phyloP scores from a whole-genome alignment of 2,329 filamentous ascomycete genomes.

The Aspergillus awamori region DNA sequence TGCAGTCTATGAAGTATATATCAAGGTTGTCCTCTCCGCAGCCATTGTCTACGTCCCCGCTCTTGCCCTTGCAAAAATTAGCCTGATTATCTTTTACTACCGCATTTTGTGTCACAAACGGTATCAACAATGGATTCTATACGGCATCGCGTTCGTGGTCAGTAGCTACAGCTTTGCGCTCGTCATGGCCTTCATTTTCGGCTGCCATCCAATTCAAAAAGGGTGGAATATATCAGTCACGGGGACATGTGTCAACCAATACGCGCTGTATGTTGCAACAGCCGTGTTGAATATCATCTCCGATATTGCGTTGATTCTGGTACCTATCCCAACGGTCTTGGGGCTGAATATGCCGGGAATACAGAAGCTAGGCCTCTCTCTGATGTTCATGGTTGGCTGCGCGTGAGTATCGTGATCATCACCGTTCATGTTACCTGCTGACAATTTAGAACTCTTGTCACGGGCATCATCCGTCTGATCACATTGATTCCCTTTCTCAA shows the following conservation, averaged over 20 bases:
- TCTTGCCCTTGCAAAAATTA: not conserved
- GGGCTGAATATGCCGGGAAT: conserved; percentile 24
- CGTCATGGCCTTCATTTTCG: not conserved
- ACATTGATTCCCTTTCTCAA: conserved; percentile 21
- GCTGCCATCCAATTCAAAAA: not conserved
- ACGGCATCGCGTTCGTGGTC: not conserved
- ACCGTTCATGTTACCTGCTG: not conserved
- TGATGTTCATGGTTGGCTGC: conserved; percentile 29
- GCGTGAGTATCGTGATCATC: conserved; percentile 20
- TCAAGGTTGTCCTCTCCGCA: not conserved
- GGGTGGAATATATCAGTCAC: not conserved
- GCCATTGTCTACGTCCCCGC: not conserved
- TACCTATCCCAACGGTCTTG: conserved; percentile 25
- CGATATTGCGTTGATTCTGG: conserved; percentile 22
- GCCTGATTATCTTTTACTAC: not conserved
- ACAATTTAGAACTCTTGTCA: conserved; percentile 22
- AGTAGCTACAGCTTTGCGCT: conserved; percentile 1
- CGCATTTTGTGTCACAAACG: not conserved
- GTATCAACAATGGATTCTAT: not conserved
- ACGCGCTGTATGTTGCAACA: conserved; percentile 19
- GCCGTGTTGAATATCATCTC: conserved; percentile 27
- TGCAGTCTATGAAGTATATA: not conserved
- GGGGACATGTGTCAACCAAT: conserved; percentile 1
- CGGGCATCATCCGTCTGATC: conserved; percentile 24
- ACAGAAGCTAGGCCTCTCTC: conserved; percentile 25